phyloP scores from a whole-genome alignment of 176 grass and related monocot species.

The Carex scoparia region DNA sequence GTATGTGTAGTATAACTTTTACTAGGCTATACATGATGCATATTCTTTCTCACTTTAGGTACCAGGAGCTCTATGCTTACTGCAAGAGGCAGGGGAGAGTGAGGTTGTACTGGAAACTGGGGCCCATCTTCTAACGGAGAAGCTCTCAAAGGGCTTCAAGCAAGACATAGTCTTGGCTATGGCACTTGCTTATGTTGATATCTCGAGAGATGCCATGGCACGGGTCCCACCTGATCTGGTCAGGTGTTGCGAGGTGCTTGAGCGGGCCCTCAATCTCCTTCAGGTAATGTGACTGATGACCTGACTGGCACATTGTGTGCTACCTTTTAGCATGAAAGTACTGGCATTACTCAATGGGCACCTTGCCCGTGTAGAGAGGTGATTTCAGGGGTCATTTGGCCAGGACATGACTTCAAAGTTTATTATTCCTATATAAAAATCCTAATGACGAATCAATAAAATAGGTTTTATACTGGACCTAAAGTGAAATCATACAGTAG shows the following conservation, averaged over 20 bases:
- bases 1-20: neutral
- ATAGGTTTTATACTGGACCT: neutral
- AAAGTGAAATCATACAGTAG: neutral
- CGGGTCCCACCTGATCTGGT: slow-evolving; percentile 67
- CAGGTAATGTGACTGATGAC: slow-evolving; percentile 39
- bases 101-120: slow-evolving; percentile 57
- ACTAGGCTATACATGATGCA: neutral
- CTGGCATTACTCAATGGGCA: neutral
- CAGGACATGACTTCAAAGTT: neutral
- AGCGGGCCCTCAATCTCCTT: slow-evolving; percentile 80
- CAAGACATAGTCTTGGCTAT: slow-evolving; percentile 89
- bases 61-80: slow-evolving; percentile 62
- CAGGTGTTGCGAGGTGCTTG: slow-evolving; percentile 83
- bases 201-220: slow-evolving; percentile 81
- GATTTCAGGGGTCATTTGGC: neutral
- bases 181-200: slow-evolving; percentile 81
- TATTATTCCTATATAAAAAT: neutral
- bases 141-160: slow-evolving; percentile 66
- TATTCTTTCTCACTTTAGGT: slow-evolving; percentile 38
- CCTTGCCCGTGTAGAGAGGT: neutral
- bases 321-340: neutral
- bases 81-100: slow-evolving; percentile 76
- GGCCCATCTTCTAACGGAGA: slow-evolving; percentile 49
- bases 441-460: neutral
- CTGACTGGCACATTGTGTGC: neutral